Evolutionary conservation across 2,329 filamentous ascomycete species (phyloP).

Genomic region (Trichophyton verrucosum): DNA sequence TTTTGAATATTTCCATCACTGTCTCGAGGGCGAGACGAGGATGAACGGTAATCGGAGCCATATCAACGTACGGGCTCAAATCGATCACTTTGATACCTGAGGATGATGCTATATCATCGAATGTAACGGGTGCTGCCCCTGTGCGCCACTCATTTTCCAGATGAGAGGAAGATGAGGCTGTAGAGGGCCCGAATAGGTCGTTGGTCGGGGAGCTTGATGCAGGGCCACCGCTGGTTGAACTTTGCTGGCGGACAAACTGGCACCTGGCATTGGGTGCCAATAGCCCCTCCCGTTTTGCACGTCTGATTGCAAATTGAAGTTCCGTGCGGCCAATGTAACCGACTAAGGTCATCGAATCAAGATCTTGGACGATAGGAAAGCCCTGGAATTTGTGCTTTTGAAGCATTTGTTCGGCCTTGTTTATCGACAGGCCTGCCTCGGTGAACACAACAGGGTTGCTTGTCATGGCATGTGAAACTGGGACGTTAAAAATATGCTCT

Average conservation of each 20-base stretch:
- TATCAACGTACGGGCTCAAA: constrained; percentile 77
- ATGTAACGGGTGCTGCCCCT: constrained; percentile 36
- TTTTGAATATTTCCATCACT: constrained; percentile 97
- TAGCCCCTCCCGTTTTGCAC: constrained; percentile 55
- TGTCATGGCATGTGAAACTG: constrained; percentile 84
- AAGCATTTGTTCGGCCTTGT: constrained; percentile 64
- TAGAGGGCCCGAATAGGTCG: constrained; percentile 6
- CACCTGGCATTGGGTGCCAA: constrained; percentile 60
- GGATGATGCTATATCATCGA: constrained; percentile 48
- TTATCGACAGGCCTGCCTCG: constrained; percentile 58
- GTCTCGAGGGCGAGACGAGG: constrained; percentile 86
- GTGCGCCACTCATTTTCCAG: not conserved
- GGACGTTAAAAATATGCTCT: constrained; percentile 90
- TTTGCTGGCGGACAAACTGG: constrained; percentile 45
- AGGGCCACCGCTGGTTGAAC: not conserved
- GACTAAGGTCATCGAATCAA: constrained; percentile 56
- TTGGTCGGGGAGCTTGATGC: not conserved
- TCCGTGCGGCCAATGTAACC: constrained; percentile 92
- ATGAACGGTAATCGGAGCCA: constrained; percentile 80
- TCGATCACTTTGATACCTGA: constrained; percentile 53
- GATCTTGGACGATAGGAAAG: constrained; percentile 78
- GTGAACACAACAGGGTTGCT: constrained; percentile 62
- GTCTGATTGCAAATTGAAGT: constrained; percentile 76
- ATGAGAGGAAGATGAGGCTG: constrained; percentile 6
- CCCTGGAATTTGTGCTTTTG: constrained; percentile 74